Evolutionary conservation across 106 monocot species (phyloP).

Genomic region (Dendrobium catenatum): DNA sequence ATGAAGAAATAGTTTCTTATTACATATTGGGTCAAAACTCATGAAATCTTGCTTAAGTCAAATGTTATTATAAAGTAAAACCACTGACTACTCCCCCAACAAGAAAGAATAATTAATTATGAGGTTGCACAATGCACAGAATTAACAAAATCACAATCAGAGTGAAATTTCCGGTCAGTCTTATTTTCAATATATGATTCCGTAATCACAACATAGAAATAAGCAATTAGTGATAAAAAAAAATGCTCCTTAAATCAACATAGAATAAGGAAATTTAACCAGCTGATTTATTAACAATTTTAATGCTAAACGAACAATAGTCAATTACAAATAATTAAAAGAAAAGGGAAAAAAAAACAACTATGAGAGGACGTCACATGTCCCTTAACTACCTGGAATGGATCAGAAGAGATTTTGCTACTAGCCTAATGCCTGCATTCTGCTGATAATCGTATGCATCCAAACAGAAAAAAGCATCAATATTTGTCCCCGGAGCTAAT

Average conservation of each 20-base stretch:
- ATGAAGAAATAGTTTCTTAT: no score
- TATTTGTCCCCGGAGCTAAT: constrained; percentile 41
- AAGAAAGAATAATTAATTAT: no score
- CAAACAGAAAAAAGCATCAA: constrained; percentile 65
- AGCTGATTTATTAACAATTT: background rate
- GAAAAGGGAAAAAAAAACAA: background rate
- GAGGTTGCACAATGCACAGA: no score
- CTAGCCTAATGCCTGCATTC: constrained; percentile 63
- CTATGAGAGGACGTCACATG: background rate
- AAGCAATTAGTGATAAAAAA: no score
- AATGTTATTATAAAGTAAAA: no score
- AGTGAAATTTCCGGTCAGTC: no score
- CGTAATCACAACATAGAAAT: no score
- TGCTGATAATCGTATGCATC: constrained; percentile 74
- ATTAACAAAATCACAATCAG: no score
- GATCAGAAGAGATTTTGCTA: constrained; percentile 61
- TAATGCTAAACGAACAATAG: background rate
- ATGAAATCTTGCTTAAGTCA: no score
- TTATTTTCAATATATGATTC: no score
- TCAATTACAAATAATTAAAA: background rate
- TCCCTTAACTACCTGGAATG: constrained; percentile 24
- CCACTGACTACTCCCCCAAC: no score
- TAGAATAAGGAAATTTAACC: background rate
- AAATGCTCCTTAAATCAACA: background rate
- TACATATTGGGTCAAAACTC: no score